phyloP scores from a whole-genome alignment of 2,329 filamentous ascomycete genomes.

The Colletotrichum somersetense region DNA sequence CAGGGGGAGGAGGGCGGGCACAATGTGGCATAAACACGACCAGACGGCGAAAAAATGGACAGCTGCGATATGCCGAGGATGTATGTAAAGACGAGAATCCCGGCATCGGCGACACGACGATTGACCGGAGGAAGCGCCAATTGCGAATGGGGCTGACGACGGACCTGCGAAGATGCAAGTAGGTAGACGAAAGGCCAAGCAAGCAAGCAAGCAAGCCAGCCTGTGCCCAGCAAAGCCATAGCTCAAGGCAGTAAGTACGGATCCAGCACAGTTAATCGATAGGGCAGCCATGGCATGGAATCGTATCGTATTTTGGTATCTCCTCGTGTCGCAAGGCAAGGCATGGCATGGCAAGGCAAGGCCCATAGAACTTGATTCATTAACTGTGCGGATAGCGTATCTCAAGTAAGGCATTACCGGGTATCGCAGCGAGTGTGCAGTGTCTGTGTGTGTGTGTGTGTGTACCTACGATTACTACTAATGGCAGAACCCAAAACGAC shows the following conservation, averaged over 20 bases:
- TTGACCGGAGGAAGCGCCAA: not conserved
- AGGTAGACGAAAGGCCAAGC: not conserved
- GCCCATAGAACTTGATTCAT: constrained; percentile 15
- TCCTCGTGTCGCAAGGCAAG: not conserved
- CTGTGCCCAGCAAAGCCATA: not conserved
- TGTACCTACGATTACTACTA: not conserved
- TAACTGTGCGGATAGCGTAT: constrained; percentile 8
- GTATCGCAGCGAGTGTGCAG: not conserved
- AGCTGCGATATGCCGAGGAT: too few species aligned
- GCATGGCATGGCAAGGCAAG: not conserved
- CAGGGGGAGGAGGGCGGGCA: too few species aligned
- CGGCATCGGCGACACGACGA: not conserved
- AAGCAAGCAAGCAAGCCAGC: too few species aligned
- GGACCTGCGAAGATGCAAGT: not conserved
- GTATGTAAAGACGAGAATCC: too few species aligned
- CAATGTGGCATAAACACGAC: too few species aligned
- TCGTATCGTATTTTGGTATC: not conserved
- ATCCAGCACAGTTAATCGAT: too few species aligned
- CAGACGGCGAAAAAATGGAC: too few species aligned
- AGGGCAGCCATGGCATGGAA: not conserved
- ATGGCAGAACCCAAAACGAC: not conserved
- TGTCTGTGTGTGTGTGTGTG: not conserved
- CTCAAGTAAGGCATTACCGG: constrained; percentile 3
- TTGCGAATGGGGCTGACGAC: not conserved
- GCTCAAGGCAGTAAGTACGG: not conserved